Conservation (phyloP, 2,329 filamentous ascomycete genomes). For the Nannizzia gypsea region DNA sequence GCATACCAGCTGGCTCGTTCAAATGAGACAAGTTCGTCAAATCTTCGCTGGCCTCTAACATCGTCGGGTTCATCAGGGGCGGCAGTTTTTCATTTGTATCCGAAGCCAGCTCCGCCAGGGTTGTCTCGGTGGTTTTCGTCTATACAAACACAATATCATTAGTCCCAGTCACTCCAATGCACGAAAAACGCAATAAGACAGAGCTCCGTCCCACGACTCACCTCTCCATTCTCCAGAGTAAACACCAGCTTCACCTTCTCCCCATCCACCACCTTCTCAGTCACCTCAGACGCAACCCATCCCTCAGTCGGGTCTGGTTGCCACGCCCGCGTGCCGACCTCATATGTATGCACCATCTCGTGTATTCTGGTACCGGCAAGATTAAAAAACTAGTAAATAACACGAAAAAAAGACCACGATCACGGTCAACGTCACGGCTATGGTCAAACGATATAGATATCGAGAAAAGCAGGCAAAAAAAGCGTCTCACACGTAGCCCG, state of each 20-base stretch:
- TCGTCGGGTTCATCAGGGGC: slow-evolving; percentile 92
- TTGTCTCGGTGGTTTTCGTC: slow-evolving; percentile 70
- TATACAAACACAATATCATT: slow-evolving; percentile 27
- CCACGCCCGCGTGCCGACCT: slow-evolving; percentile 95
- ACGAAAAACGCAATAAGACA: no score
- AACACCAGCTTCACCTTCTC: slow-evolving; percentile 82
- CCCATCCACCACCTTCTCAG: slow-evolving; percentile 70
- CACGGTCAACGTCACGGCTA: slow-evolving; percentile 4
- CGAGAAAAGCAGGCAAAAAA: not conserved
- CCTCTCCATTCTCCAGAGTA: slow-evolving; percentile 84
- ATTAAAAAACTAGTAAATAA: not conserved
- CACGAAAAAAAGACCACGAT: slow-evolving; percentile 1
- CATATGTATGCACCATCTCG: slow-evolving; percentile 83
- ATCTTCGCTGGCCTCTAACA: slow-evolving; percentile 97
- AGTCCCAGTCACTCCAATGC: not conserved
- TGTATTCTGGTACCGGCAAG: not conserved
- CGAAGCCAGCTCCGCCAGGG: slow-evolving; percentile 61
- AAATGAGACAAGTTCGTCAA: slow-evolving; percentile 94
- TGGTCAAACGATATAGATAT: slow-evolving; percentile 2
- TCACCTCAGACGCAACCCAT: slow-evolving; percentile 93
- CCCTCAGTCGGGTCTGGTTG: slow-evolving; percentile 92
- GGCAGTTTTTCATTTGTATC: slow-evolving; percentile 69
- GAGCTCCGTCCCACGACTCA: slow-evolving; percentile 31
- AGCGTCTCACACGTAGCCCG: not conserved
- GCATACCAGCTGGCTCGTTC: slow-evolving; percentile 88